Evolutionary conservation across 129 eudicot species (phyloP).

Genomic region (Helianthus annuus): DNA sequence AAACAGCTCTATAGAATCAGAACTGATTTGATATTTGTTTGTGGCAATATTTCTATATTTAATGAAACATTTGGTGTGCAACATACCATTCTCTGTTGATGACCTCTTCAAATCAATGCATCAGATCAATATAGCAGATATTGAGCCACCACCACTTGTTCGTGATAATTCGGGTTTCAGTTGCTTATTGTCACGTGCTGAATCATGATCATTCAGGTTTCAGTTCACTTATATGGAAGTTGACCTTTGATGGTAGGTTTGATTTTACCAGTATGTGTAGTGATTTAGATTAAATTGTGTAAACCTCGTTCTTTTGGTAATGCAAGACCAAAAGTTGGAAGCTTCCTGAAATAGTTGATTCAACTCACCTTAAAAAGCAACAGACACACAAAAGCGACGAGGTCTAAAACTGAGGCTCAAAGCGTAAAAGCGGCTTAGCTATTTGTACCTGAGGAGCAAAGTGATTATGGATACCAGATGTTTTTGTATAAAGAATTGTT

Average conservation of each 20-base stretch:
- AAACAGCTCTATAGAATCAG: constrained; percentile 80
- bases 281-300: constrained; percentile 13
- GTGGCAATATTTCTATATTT: constrained; percentile 6
- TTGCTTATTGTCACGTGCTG: constrained; percentile 67
- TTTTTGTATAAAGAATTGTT: too few species aligned
- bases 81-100: constrained; percentile 94
- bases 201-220: constrained; percentile 30
- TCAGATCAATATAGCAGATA: constrained; percentile 61
- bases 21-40: neutral
- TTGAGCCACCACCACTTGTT: constrained; percentile 96
- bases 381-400: too few species aligned
- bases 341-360: constrained; percentile 63
- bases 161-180: constrained; percentile 97
- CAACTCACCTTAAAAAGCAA: constrained; percentile 70
- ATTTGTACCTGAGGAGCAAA: too few species aligned
- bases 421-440: too few species aligned
- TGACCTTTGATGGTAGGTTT: constrained; percentile 13
- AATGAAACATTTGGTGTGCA: constrained; percentile 36
- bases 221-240: constrained; percentile 6
- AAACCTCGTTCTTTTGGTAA: constrained; percentile 1
- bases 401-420: too few species aligned
- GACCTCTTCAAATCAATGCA: constrained; percentile 92
- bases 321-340: constrained; percentile 61
- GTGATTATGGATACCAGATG: too few species aligned
- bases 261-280: constrained; percentile 11